Evolutionary conservation across 2,329 filamentous ascomycete species (phyloP), one percentile per base, ranked within the genome.

Genomic region (Epichloe glyceriae): DNA sequence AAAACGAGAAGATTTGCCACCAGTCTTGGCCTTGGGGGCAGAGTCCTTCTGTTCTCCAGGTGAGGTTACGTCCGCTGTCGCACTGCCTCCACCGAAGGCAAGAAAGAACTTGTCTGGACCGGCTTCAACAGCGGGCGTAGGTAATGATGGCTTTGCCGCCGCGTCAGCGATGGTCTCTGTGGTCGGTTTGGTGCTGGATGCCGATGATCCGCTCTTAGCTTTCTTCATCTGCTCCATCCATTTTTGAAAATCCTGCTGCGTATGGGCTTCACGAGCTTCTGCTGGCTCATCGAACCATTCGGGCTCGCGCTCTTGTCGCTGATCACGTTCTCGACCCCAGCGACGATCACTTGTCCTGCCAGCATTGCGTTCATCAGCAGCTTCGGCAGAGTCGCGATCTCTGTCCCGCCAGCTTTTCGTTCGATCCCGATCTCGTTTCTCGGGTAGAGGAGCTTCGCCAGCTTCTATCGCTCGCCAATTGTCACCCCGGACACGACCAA

Each of bases 201-300:
- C 30, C 19, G 53, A 45, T 17, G 51, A 50, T 38, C 49, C 64
- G 53, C 63, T 69, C 59, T 74, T 79, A 54, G 79, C 76, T 39
- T 82, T 82, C 66, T 86, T 91, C 88, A 94, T 94, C 56, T 77
- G 78, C 59, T 94, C 88, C 75, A 95, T 95, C 82, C 91, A 96
- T 58, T 87, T 87, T 69, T 94, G 85, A 66, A 96, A 94, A 57
- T 96, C 90, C 62, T 94, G 89, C 60, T 88, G 84, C 1, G 89
- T 95, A 59, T 88, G 86, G 5, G 76, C 78, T 59, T 85, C 80
- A 37, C 78, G 71, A 59, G 84, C 80, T 48, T 87, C 84, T 52
- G 85, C 83, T 20, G 75, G 75, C 52, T 83, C 78, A 62, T 94
- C 88, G 66, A 95, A 75, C 91, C 90, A 95, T 67, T 95, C 90